These are phyloP conservation scores for Cyclotella cryptica DNA, from an alignment of 108 stramenopile genomes.

Conservation along the genomic window DNA sequence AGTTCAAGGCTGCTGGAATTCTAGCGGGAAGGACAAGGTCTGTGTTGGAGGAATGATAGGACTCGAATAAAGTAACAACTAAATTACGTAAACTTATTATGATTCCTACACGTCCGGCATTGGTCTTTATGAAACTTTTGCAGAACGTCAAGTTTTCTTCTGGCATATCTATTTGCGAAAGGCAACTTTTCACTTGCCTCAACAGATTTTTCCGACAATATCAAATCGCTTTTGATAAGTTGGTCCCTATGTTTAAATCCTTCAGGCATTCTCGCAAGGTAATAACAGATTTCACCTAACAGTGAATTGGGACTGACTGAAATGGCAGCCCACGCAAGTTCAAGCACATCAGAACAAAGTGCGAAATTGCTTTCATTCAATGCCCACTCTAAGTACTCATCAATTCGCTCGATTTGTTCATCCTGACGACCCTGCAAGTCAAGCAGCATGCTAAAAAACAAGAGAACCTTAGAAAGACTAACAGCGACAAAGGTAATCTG, in stretches of 20 bases:
- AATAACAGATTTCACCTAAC: constrained; percentile 40
- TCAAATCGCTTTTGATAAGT: constrained; percentile 29
- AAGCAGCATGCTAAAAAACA: constrained; percentile 60
- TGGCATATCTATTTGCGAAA: constrained; percentile 41
- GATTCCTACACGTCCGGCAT: no score
- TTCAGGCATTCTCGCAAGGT: constrained; percentile 37
- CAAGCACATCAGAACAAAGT: constrained; percentile 12
- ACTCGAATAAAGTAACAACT: neutral
- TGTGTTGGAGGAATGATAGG: constrained; percentile 16
- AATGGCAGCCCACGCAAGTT: constrained; percentile 39
- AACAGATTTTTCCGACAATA: constrained; percentile 30
- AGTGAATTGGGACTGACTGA: constrained; percentile 36
- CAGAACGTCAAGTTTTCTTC: constrained; percentile 26
- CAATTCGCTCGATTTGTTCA: constrained; percentile 33
- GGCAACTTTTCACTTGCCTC: constrained; percentile 8
- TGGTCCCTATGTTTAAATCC: constrained; percentile 4
- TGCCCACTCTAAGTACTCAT: constrained; percentile 66
- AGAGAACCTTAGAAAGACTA: neutral
- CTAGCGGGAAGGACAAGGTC: constrained; percentile 29
- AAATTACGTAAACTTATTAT: no score
- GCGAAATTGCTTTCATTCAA: constrained; percentile 51
- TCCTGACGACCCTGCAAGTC: constrained; percentile 50
- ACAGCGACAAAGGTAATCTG: neutral
- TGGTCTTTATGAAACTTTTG: neutral
- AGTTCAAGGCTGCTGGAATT: constrained; percentile 20